Percentiles rank a stretch among this genome's conserved stretches.
These are phyloP conservation scores for Aspergillus japonicus DNA, from an alignment of 2,329 filamentous ascomycete genomes.

Conservation along the genomic window DNA sequence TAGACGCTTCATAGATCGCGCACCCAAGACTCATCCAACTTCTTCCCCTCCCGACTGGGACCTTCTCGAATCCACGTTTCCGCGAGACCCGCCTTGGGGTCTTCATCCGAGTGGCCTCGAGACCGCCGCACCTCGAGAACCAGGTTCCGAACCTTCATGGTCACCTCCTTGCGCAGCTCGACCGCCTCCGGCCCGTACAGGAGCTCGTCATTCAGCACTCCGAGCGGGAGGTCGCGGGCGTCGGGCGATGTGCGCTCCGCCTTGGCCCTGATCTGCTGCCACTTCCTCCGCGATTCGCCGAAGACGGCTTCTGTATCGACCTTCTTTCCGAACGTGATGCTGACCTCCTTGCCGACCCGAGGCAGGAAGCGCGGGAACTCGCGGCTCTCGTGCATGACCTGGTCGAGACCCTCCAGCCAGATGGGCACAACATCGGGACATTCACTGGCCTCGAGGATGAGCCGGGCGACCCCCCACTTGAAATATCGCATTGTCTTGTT, in stretches of 20 bases:
- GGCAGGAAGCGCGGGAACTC: constrained; percentile 78
- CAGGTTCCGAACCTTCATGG: constrained; percentile 72
- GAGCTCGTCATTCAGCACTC: constrained; percentile 63
- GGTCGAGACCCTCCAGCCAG: constrained; percentile 87
- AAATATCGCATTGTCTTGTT: constrained; percentile 85
- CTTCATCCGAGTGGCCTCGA: constrained; percentile 74
- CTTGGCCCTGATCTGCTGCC: constrained; percentile 64
- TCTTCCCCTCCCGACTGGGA: constrained; percentile 53
- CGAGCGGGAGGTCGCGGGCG: constrained; percentile 42
- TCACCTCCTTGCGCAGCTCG: constrained; percentile 75
- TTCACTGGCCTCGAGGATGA: constrained; percentile 86
- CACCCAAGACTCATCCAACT: constrained; percentile 61
- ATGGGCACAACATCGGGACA: constrained; percentile 88
- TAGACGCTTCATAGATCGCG: constrained; percentile 50
- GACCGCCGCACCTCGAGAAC: constrained; percentile 73
- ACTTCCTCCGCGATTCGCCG: constrained; percentile 71
- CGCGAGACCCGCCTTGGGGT: constrained; percentile 71
- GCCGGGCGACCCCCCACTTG: constrained; percentile 91
- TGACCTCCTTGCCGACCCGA: constrained; percentile 66
- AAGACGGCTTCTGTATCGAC: constrained; percentile 73
- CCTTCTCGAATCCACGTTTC: constrained; percentile 74
- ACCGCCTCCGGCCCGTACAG: constrained; percentile 72
- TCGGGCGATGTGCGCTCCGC: constrained; percentile 48
- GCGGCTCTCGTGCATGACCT: constrained; percentile 83
- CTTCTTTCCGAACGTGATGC: constrained; percentile 60